These are phyloP conservation scores for Sarocladiaceae sp. DNA, from an alignment of 2,329 filamentous ascomycete species.

Conservation along the genomic window DNA sequence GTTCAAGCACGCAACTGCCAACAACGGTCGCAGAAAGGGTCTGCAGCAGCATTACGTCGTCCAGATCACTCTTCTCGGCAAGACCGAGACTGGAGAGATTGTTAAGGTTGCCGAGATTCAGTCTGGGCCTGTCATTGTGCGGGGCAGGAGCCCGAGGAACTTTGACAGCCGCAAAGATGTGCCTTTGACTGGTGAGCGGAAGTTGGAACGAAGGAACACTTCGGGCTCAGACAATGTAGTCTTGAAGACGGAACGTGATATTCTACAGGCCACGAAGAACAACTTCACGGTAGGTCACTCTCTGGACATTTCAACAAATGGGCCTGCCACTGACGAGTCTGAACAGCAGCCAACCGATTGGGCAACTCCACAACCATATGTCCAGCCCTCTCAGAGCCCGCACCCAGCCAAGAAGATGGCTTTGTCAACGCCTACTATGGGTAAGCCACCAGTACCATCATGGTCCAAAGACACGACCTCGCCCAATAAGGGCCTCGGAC, in stretches of 20 bases:
- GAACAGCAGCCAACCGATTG: constrained; percentile 38
- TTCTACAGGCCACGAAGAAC: constrained; percentile 22
- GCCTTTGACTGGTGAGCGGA: constrained; percentile 59
- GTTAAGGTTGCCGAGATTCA: constrained; percentile 77
- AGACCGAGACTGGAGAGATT: constrained; percentile 62
- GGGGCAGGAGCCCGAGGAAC: constrained; percentile 86
- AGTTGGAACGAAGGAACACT: constrained; percentile 40
- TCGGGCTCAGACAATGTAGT: constrained; percentile 26
- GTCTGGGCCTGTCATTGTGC: constrained; percentile 91
- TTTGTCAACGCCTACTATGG: constrained; percentile 42
- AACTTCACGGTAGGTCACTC: constrained; percentile 13
- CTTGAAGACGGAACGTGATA: constrained; percentile 30
- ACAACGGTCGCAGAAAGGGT: constrained; percentile 91
- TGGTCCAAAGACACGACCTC: constrained; percentile 36
- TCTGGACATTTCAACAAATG: background rate
- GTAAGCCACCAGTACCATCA: constrained; percentile 47
- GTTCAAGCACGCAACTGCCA: constrained; percentile 94
- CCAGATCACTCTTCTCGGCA: constrained; percentile 77
- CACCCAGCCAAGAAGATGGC: constrained; percentile 50
- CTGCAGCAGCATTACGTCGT: constrained; percentile 94
- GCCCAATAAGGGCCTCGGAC: constrained; percentile 16
- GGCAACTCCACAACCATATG: constrained; percentile 33
- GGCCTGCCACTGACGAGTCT: background rate
- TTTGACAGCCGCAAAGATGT: constrained; percentile 90
- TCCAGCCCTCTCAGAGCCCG: constrained; percentile 32